Conservation (phyloP, 116 monocot genomes). For the Dioscorea cayenensis region DNA sequence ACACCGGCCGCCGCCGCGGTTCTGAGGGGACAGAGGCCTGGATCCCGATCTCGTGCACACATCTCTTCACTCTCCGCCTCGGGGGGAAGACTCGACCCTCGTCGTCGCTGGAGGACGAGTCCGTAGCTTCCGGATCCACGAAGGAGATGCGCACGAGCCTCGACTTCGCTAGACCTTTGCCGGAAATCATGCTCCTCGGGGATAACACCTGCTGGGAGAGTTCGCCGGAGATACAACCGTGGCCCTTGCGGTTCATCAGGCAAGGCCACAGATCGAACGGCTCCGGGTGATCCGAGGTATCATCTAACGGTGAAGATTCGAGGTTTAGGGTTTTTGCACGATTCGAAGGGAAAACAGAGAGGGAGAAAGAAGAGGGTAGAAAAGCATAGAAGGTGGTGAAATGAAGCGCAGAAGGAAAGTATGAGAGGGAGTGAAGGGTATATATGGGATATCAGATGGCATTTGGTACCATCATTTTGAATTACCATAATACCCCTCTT, state of each 20-base stretch:
- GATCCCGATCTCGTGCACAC: constrained; percentile 15
- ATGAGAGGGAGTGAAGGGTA: not conserved
- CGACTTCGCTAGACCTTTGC: not conserved
- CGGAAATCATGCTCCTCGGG: not conserved
- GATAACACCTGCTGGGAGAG: constrained; percentile 4
- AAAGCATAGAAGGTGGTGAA: not conserved
- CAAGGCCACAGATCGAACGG: not conserved
- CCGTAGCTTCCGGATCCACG: constrained; percentile 37
- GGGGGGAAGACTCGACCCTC: not conserved
- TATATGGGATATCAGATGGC: not conserved
- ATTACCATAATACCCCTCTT: not conserved
- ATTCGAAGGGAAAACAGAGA: not conserved
- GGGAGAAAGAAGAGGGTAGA: not conserved
- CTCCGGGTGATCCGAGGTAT: not conserved
- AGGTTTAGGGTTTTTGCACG: not conserved
- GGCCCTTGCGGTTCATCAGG: not conserved
- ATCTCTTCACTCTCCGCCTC: constrained; percentile 7
- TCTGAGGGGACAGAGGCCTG: not conserved
- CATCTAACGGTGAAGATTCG: not conserved
- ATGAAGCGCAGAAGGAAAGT: not conserved
- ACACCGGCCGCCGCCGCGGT: not conserved
- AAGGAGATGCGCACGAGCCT: constrained; percentile 27
- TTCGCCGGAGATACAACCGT: not conserved
- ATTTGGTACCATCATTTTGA: not conserved
- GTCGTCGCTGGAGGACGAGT: constrained; percentile 31